Percentiles rank a stretch among this genome's conserved stretches.
phyloP scores from a whole-genome alignment of 495 filamentous ascomycete genomes.

The Aspergillus bridgeri region DNA sequence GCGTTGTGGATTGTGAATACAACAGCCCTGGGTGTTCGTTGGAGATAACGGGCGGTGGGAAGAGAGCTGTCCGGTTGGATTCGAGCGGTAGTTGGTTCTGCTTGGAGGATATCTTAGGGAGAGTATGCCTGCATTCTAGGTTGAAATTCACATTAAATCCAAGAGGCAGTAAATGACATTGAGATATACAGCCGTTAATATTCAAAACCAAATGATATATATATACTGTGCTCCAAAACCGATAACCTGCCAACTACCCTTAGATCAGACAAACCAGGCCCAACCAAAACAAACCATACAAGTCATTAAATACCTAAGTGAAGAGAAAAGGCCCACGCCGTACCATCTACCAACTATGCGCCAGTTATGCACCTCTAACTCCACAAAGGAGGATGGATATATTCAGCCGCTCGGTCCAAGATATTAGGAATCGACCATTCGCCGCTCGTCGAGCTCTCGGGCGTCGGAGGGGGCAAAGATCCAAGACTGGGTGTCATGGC shows the following conservation, averaged over 20 bases:
- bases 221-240: background rate
- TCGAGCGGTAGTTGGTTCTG: constrained; percentile 38
- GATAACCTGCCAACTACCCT: background rate
- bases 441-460: constrained; percentile 46
- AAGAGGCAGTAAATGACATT: background rate
- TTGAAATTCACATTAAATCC: too few species aligned
- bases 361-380: constrained; percentile 16
- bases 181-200: background rate
- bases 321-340: background rate
- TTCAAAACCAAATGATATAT: background rate
- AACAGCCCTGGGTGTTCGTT: constrained; percentile 78
- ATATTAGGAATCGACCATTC: constrained; percentile 48
- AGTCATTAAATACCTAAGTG: background rate
- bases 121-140: constrained; percentile 30
- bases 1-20: constrained; percentile 78
- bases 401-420: constrained; percentile 45
- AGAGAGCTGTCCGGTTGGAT: constrained; percentile 52
- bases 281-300: background rate
- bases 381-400: constrained; percentile 49
- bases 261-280: background rate
- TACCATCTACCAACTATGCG: background rate
- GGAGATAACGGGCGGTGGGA: constrained; percentile 64
- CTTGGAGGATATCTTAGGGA: constrained; percentile 65
- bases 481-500: constrained; percentile 36
- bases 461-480: constrained; percentile 44